Percentiles rank a stretch among this genome's conserved stretches.
These are phyloP conservation scores for Nitzschia sp. DNA, from an alignment of 108 stramenopile species.

Conservation along the genomic window DNA sequence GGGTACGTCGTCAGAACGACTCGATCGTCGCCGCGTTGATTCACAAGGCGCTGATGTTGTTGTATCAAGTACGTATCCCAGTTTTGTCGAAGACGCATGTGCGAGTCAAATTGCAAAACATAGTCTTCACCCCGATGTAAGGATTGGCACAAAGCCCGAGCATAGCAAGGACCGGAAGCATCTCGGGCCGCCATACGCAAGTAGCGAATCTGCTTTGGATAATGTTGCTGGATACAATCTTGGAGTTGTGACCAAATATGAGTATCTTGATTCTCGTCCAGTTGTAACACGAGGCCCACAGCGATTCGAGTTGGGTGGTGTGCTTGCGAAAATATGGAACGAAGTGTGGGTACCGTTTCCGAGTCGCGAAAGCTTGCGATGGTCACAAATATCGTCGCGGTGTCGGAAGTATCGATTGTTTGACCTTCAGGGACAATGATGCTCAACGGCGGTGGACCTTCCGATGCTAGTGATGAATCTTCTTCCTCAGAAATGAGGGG, in stretches of 20 bases:
- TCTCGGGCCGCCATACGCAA: slow-evolving; percentile 50
- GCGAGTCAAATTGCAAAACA: slow-evolving; percentile 91
- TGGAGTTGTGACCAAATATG: background rate
- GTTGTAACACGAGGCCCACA: slow-evolving; percentile 77
- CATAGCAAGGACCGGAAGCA: slow-evolving; percentile 88
- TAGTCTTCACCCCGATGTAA: slow-evolving; percentile 86
- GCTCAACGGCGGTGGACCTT: slow-evolving; percentile 9
- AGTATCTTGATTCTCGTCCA: slow-evolving; percentile 33
- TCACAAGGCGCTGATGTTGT: slow-evolving; percentile 26
- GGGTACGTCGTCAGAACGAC: slow-evolving; percentile 82
- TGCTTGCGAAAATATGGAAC: slow-evolving; percentile 64
- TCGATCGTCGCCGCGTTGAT: slow-evolving; percentile 6
- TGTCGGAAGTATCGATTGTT: background rate
- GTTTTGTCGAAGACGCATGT: slow-evolving; percentile 78
- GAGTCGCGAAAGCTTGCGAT: slow-evolving; percentile 85
- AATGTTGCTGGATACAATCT: slow-evolving; percentile 3
- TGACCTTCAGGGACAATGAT: slow-evolving; percentile 26
- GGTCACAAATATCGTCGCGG: slow-evolving; percentile 79
- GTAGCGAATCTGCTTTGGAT: slow-evolving; percentile 41
- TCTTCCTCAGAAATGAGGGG: too few relatives aligned
- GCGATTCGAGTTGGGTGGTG: slow-evolving; percentile 57
- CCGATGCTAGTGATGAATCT: background rate
- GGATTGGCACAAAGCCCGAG: slow-evolving; percentile 68
- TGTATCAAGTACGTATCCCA: slow-evolving; percentile 75
- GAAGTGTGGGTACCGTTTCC: slow-evolving; percentile 73